phyloP scores from a whole-genome alignment of 805 yeast species.

The Wickerhamomyces ciferrii region DNA sequence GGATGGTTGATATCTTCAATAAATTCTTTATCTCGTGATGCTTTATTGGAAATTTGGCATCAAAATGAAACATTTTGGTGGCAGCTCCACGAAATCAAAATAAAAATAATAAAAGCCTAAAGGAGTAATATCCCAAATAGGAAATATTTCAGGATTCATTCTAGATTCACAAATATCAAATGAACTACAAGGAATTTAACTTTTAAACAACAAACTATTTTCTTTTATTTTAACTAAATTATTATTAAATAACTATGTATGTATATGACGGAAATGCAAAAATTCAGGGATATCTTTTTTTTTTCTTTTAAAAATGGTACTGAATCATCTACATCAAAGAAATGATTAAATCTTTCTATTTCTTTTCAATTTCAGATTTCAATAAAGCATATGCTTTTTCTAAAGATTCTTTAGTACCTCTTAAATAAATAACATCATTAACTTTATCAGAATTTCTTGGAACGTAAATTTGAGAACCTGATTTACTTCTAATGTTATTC shows the following conservation, averaged over 20 bases:
- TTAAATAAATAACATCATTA: slow-evolving; percentile 49
- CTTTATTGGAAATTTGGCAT: not conserved
- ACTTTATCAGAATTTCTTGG: slow-evolving; percentile 54
- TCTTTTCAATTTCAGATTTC: slow-evolving; percentile 18
- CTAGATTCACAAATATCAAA: too few species aligned
- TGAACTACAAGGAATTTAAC: not conserved
- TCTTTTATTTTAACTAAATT: not conserved
- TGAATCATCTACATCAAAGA: too few species aligned
- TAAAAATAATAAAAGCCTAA: not conserved
- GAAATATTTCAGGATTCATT: not conserved
- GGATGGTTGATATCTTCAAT: too few species aligned
- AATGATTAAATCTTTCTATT: not conserved
- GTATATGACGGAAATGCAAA: not conserved
- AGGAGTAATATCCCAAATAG: not conserved
- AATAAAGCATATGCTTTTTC: slow-evolving; percentile 38
- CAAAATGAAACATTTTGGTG: not conserved
- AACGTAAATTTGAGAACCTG: slow-evolving; percentile 54
- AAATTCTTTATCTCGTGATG: not conserved
- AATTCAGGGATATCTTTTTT: not conserved
- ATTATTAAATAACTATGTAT: not conserved
- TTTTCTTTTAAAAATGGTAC: too few species aligned
- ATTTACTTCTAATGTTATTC: slow-evolving; percentile 50
- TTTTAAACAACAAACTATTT: not conserved
- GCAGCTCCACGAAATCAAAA: not conserved
- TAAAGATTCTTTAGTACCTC: slow-evolving; percentile 55